Evolutionary conservation across 352 stramenopile species (phyloP), one percentile per base, ranked within the genome.

Genomic region (Blastocystis sp.): DNA sequence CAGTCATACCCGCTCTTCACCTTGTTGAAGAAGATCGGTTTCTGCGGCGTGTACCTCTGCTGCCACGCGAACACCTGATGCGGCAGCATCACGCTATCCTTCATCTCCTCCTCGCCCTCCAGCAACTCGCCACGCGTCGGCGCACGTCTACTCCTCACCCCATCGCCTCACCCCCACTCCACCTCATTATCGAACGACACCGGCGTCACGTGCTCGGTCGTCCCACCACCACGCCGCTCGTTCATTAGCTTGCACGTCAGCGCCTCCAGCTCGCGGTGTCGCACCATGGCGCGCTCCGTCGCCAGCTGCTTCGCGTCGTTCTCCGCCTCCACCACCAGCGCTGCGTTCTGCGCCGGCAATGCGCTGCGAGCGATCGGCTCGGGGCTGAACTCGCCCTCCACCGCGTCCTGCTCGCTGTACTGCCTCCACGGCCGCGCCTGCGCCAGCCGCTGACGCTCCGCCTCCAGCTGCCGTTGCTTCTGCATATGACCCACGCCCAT

Each of bases 1-100:
- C 97, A 99, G 91, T 99, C 96, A 91, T 98, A 99, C 45, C 97
- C 97, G 1, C 96, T 98, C 92, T 98, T 98, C 89, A 99, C 96
- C 54, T 96, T 95, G 92, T 99, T 98, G 89, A 98, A 98, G 91
- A 98, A 99, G 2, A 96, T 93, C 6, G 97, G 97, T 90, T 99
- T 99, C 54, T 96, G 94, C 19, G 96, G 96, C 80, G 95, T 92
- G 91, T 98, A 98, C 91, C 98, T 98, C 84, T 98, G 94, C 91
- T 95, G 94, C 96, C 95, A 98, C 28, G 89, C 90, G 6, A 94
- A 93, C 42, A 94, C 71, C 78, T 94, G 91, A 60, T 93, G 90
- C 3, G 91, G 89, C 2, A 97, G 89, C 68, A 92, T 90, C 66
- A 97, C 93, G 89, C 98, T 95, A 48, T 94, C 94, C 0, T 92